phyloP scores from a whole-genome alignment of 2,329 filamentous ascomycete genomes.

The Aspergillus carbonarius region DNA sequence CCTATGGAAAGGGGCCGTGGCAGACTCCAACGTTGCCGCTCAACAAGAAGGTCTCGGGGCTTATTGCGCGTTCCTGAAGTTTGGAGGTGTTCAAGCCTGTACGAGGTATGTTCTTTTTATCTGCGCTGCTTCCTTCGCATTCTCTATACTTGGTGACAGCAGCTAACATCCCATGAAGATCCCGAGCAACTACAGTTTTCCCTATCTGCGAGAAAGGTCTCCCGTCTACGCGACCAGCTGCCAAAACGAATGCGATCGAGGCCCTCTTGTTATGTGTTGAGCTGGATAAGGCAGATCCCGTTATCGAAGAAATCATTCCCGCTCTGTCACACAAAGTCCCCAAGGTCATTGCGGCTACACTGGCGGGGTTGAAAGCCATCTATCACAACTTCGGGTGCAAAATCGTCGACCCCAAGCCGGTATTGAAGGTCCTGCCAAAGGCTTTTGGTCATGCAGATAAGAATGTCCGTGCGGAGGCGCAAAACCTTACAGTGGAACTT shows the following conservation, averaged over 20 bases:
- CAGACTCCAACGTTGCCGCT: slow-evolving; percentile 93
- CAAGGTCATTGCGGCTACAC: slow-evolving; percentile 75
- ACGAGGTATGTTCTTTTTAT: slow-evolving; percentile 54
- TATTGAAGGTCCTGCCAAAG: slow-evolving; percentile 84
- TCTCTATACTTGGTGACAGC: background rate
- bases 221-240: slow-evolving; percentile 80
- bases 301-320: slow-evolving; percentile 87
- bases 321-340: slow-evolving; percentile 83
- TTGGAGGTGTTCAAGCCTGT: slow-evolving; percentile 76
- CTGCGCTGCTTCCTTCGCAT: background rate
- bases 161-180: slow-evolving; percentile 48
- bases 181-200: slow-evolving; percentile 70
- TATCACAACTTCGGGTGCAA: slow-evolving; percentile 96
- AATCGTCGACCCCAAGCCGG: slow-evolving; percentile 85
- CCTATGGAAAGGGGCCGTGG: slow-evolving; percentile 88
- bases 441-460: slow-evolving; percentile 96
- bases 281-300: slow-evolving; percentile 77
- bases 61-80: slow-evolving; percentile 89
- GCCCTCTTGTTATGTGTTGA: slow-evolving; percentile 86
- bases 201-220: slow-evolving; percentile 90
- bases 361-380: slow-evolving; percentile 76
- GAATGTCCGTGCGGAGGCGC: slow-evolving; percentile 92
- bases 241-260: slow-evolving; percentile 83
- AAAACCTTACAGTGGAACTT: slow-evolving; percentile 85
- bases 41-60: slow-evolving; percentile 89